Percentiles rank a stretch among this genome's conserved stretches.
Conservation (phyloP, 148 eudicot genomes). For the Nyssa sinensis region DNA sequence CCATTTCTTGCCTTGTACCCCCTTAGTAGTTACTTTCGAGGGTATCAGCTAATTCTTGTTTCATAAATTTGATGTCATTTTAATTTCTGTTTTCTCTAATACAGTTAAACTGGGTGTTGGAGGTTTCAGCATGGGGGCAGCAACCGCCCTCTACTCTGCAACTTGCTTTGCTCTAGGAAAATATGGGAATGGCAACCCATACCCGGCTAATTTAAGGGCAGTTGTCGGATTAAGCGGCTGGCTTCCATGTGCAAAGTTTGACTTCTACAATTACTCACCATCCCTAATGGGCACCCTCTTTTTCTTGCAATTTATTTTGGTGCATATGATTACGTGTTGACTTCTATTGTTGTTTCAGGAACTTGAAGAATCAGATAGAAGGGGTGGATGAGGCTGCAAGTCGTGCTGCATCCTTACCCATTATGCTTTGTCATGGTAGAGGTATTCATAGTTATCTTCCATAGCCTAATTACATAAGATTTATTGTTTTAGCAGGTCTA, state of each 20-base stretch:
- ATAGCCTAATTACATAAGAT: neutral
- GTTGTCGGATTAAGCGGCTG: slow-evolving; percentile 95
- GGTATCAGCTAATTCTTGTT: neutral
- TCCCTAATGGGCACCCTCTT: neutral
- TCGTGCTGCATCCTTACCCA: slow-evolving; percentile 79
- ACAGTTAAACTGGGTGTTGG: slow-evolving; percentile 91
- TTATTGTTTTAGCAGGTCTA: too few relatives aligned
- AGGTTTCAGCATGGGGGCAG: slow-evolving; percentile 99
- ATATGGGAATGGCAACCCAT: slow-evolving; percentile 58
- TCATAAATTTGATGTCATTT: neutral
- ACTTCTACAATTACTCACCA: slow-evolving; percentile 15
- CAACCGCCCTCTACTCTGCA: slow-evolving; percentile 76
- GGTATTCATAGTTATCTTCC: slow-evolving; percentile 39
- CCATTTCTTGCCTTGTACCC: too few relatives aligned
- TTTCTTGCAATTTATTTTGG: neutral
- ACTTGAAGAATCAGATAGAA: slow-evolving; percentile 46
- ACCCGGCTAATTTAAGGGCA: slow-evolving; percentile 57
- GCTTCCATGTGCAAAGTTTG: slow-evolving; percentile 90
- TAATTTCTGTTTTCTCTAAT: slow-evolving; percentile 1
- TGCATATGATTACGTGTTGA: neutral
- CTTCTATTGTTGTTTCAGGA: slow-evolving; percentile 35
- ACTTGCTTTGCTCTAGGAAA: slow-evolving; percentile 63
- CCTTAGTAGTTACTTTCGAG: neutral
- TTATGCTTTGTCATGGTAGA: slow-evolving; percentile 88
- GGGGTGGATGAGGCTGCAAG: slow-evolving; percentile 52